Conservation (phyloP, 2,329 filamentous ascomycete genomes). For the Exophiala bonariae region DNA sequence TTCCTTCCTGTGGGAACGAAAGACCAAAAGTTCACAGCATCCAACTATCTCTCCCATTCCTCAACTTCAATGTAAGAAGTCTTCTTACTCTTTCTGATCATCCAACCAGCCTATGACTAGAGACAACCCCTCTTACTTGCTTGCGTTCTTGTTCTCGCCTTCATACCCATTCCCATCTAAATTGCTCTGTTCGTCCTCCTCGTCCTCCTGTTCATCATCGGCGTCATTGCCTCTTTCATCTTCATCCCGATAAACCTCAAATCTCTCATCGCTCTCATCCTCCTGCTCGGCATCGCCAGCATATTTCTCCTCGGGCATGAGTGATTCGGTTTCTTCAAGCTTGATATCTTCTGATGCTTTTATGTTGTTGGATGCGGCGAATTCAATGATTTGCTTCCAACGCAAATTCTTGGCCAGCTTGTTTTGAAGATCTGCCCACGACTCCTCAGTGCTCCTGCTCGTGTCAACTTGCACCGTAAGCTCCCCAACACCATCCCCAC, state of each 20-base stretch:
- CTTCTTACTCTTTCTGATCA: too few relatives aligned
- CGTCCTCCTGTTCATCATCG: not conserved
- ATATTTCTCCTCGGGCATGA: not conserved
- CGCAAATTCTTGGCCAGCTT: not conserved
- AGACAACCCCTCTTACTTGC: too few relatives aligned
- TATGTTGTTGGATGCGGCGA: too few relatives aligned
- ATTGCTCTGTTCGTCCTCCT: not conserved
- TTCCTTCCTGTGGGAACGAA: too few relatives aligned
- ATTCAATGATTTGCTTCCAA: not conserved
- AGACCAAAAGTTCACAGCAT: too few relatives aligned
- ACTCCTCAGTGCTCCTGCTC: not conserved
- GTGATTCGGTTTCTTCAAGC: not conserved
- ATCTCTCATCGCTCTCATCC: not conserved
- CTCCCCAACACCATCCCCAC: too few relatives aligned
- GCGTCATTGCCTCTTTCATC: not conserved
- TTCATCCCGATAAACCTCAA: not conserved
- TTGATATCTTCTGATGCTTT: too few relatives aligned
- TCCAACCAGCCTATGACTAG: too few relatives aligned
- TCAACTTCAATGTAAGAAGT: too few relatives aligned
- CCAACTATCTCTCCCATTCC: too few relatives aligned
- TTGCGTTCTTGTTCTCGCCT: too few relatives aligned
- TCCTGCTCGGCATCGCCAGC: not conserved
- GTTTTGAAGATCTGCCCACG: not conserved
- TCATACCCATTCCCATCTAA: not conserved
- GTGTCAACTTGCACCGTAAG: constrained; percentile 9